These are phyloP conservation scores for Apiospora marii DNA, from an alignment of 2,329 filamentous ascomycete species.

Conservation along the genomic window DNA sequence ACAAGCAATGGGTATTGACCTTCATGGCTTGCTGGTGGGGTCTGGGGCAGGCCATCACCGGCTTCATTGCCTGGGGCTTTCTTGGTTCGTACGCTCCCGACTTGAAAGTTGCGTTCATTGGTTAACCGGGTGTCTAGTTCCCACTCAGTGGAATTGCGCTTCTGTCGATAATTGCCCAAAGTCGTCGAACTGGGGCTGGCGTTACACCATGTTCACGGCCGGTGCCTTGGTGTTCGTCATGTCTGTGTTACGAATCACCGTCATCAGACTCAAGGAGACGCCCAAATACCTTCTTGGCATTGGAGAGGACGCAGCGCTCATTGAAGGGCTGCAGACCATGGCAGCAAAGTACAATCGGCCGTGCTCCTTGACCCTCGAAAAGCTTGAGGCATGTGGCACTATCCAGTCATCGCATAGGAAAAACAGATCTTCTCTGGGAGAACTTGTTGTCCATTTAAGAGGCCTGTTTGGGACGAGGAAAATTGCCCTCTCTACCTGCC, in stretches of 20 bases:
- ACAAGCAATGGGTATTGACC: conserved; percentile 70
- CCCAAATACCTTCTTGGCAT: conserved; percentile 65
- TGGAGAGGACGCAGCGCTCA: conserved; percentile 59
- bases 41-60: conserved; percentile 54
- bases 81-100: conserved; percentile 45
- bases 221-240: conserved; percentile 56
- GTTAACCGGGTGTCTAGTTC: conserved; percentile 36
- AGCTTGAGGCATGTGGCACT: conserved; percentile 55
- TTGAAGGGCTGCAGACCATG: conserved; percentile 50
- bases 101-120: neutral
- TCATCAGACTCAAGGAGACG: conserved; percentile 65
- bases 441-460: conserved; percentile 60
- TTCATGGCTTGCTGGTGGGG: conserved; percentile 66
- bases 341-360: conserved; percentile 49
- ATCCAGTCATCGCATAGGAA: conserved; percentile 48
- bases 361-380: conserved; percentile 53
- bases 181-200: conserved; percentile 58
- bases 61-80: conserved; percentile 59
- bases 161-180: conserved; percentile 49
- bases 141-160: conserved; percentile 51
- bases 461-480: conserved; percentile 70
- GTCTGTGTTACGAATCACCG: conserved; percentile 60
- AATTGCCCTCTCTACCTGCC: conserved; percentile 65
- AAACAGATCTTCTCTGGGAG: conserved; percentile 41
- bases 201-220: conserved; percentile 57